Evolutionary conservation across 768 basidiomycete genomes (phyloP), one percentile per base, ranked within the genome.

Genomic region (Gelatoporia subvermispora): DNA sequence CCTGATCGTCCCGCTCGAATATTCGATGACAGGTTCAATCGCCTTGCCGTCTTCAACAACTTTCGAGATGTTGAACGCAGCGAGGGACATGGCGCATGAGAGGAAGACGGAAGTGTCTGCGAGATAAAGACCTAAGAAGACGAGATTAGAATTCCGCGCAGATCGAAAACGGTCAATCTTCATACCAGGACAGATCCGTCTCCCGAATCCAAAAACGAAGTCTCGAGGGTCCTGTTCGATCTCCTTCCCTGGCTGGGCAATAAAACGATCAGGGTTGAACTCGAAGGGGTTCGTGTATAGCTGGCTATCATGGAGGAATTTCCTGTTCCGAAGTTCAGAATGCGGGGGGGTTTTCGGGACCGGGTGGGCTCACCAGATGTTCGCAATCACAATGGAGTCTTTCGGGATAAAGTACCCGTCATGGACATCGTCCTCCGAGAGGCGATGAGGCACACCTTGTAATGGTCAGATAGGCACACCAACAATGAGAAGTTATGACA

Each of bases 361-460:
- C n/a, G 37, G 7, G 2, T 35, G 3, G 25, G 10, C 62, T 21
- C 31, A 64, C 67, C 66, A 69, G 38, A 68, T 60, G 39, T 70
- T 70, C 11, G 61, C 54, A 17, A 68, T 47, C 4, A 69, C 47
- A 20, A 82, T 57, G 2, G 82, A 73, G 13, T 84, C 84, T 58
- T 81, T 78, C 17, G 82, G 82, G 39, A 85, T 75, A 41, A 72
- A 67, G 67, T 72, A 70, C 4, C 74, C 80, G 28, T 69, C 60
- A 55, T 84, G 85, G 25, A 79, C 61, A 54, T 86, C 82, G 52
- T 85, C 79, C 57, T 84, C 75, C 3, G 5, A 18, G 17, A 37
- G 34, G 23, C 31, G 20, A 24, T 69, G 70, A 3, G 68, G 61
- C 0, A 66, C 57, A 2, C 66, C 67, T 65, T 43, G 2, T 5